Evolutionary conservation across 2,329 filamentous ascomycete species (phyloP).

Genomic region (Trichoderma afroharzianum): DNA sequence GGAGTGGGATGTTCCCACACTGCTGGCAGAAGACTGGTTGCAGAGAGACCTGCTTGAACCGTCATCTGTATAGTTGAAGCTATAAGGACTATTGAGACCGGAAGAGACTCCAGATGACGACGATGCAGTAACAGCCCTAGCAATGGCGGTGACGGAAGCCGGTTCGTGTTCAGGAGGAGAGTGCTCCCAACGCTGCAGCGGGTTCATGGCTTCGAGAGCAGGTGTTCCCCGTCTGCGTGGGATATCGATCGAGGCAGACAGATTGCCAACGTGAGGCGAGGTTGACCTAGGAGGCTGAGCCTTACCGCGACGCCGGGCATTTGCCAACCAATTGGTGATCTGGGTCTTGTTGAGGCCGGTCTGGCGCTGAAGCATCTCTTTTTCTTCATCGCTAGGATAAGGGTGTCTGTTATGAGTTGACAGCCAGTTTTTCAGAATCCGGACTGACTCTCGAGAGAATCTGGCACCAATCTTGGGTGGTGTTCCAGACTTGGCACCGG

Average conservation of each 20-base stretch:
- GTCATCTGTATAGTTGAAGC: conserved; percentile 57
- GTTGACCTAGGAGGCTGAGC: conserved; percentile 63
- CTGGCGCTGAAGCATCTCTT: conserved; percentile 70
- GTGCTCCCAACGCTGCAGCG: conserved; percentile 37
- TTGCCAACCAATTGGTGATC: conserved; percentile 89
- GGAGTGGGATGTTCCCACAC: conserved; percentile 58
- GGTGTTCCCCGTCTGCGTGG: conserved; percentile 58
- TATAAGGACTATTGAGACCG: conserved; percentile 55
- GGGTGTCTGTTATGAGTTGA: conserved; percentile 75
- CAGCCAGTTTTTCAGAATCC: conserved; percentile 81
- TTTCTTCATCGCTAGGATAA: conserved; percentile 85
- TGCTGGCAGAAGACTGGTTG: conserved; percentile 58
- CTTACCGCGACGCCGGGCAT: conserved; percentile 80
- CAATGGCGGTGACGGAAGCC: conserved; percentile 56
- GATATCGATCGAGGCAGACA: conserved; percentile 68
- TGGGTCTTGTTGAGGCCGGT: conserved; percentile 81
- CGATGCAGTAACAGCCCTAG: conserved; percentile 53
- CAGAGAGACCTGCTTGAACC: conserved; percentile 56
- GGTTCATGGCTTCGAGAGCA: conserved; percentile 35
- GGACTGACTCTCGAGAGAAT: conserved; percentile 77
- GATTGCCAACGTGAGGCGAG: conserved; percentile 63
- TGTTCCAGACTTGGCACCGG: conserved; percentile 26
- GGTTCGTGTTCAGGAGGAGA: conserved; percentile 60
- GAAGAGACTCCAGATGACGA: conserved; percentile 48
- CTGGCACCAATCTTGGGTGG: conserved; percentile 65